Conservation (phyloP, 1,284 basidiomycete genomes). For the Ganoderma sinense region DNA sequence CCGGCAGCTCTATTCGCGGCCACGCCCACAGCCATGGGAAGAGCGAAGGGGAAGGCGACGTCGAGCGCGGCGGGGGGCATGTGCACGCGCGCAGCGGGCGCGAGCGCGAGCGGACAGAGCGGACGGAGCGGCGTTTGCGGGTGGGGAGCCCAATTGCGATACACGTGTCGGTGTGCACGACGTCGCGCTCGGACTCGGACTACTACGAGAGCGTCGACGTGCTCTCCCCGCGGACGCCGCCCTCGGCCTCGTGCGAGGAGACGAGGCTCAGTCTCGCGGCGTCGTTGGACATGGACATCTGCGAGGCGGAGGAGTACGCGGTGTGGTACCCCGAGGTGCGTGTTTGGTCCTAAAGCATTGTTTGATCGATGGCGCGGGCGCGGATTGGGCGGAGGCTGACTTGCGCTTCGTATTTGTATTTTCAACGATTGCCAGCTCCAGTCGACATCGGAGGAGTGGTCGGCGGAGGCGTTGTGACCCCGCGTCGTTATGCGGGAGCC, state of each 20-base stretch:
- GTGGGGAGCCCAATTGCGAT: constrained; percentile 1
- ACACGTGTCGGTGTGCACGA: constrained; percentile 4
- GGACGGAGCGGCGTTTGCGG: background rate
- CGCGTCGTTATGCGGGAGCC: background rate
- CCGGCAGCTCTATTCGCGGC: background rate
- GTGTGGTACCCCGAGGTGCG: background rate
- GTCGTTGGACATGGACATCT: background rate
- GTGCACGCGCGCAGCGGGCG: background rate
- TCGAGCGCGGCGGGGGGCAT: background rate
- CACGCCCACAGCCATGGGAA: background rate
- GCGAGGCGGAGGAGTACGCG: background rate
- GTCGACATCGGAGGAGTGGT: background rate
- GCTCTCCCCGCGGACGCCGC: background rate
- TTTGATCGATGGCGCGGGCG: background rate
- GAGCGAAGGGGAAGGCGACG: background rate
- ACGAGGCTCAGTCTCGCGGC: background rate
- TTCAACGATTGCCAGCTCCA: background rate
- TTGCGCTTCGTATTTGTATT: background rate
- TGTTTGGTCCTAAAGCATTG: background rate
- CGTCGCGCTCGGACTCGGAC: background rate
- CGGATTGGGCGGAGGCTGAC: background rate
- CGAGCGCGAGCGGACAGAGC: background rate
- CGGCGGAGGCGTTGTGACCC: background rate
- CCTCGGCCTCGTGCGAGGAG: background rate
- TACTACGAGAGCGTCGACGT: background rate